Base-by-base conservation (phyloP, 352 stramenopile species). In the Pythium rishiriense region DNA sequence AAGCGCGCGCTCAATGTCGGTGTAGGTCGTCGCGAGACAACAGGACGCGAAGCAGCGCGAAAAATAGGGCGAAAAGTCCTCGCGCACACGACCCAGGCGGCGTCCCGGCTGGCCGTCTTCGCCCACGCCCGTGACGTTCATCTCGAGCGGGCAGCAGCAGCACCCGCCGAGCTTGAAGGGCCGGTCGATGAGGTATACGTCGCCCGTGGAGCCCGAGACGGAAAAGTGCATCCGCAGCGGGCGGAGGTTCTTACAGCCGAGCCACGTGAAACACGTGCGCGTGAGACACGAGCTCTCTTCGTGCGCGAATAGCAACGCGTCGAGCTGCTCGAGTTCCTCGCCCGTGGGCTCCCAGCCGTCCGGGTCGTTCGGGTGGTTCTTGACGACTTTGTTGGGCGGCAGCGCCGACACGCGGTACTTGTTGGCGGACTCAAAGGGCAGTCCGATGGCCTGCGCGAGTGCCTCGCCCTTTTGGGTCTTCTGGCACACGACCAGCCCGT, bases 11-110 rank as follows among this genome's bases (percentile, higher is more conserved):
- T 88, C 74, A 50, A 90, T 83, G 51, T 85, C 70, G 17, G 75
- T 82, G 74, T 88, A 90, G n/a, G 62, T 75, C n/a, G 79, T 88
- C 43, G 69, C 76, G 21, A 85, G 66, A 47, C 78, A 88, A 57
- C 76, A 87, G 1, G 54, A 39, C 1, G 76, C 60, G 25, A 66
- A 70, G 68, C 72, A 87, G 43, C 68, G 69, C 28, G 54, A 60
- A 9, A 85, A 61, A 42, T 88, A 86, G 12, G 79, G 76, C 25
- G 73, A 75, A 49, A 86, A 88, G 64, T 85, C 73, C 55, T 88
- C 79, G 39, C 73, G 68, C 56, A 85, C 64, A 28, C 78, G 76
- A 17, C 74, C 78, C 28, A 85, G 69, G 45, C 70, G 76, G 31
- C 59, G 58, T 19, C 28, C 28, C 7, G 26, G 24, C 25, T 68